A percentile compares a stretch with the other conserved stretches of the same genome.
phyloP scores from a whole-genome alignment of 1,284 basidiomycete genomes.

The Sporisorium iseilematis-ciliati region DNA sequence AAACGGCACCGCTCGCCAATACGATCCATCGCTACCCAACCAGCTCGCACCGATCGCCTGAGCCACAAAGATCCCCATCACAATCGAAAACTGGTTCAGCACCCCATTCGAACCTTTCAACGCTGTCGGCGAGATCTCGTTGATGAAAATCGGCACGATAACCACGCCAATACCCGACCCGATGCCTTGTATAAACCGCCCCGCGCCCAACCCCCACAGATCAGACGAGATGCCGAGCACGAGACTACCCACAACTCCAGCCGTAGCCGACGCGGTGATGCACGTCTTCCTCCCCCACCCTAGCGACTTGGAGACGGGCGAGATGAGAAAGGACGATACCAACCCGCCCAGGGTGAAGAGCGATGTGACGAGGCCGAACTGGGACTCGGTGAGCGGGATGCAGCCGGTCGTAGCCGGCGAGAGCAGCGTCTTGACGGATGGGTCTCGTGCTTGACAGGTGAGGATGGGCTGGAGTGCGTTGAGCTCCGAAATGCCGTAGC shows the following conservation, averaged over 20 bases:
- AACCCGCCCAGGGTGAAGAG: slow-evolving; percentile 90
- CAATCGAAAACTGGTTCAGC: slow-evolving; percentile 76
- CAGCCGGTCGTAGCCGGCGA: slow-evolving; percentile 40
- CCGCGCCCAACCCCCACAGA: slow-evolving; percentile 27
- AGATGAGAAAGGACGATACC: slow-evolving; percentile 72
- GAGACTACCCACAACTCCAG: slow-evolving; percentile 27
- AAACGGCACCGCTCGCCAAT: slow-evolving; percentile 70
- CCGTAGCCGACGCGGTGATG: slow-evolving; percentile 36
- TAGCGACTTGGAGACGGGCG: slow-evolving; percentile 31
- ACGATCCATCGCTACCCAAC: slow-evolving; percentile 22
- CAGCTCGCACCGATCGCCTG: slow-evolving; percentile 70
- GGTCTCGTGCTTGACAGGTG: slow-evolving; percentile 36
- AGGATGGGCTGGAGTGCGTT: slow-evolving; percentile 61
- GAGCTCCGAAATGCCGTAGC: slow-evolving; percentile 66
- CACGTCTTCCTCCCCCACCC: slow-evolving; percentile 33
- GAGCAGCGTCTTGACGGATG: slow-evolving; percentile 5
- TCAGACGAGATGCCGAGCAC: slow-evolving; percentile 26
- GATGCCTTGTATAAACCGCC: slow-evolving; percentile 78
- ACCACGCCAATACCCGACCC: slow-evolving; percentile 86
- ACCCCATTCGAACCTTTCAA: slow-evolving; percentile 83
- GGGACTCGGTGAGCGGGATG: slow-evolving; percentile 46
- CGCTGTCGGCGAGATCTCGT: slow-evolving; percentile 81
- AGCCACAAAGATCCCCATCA: slow-evolving; percentile 68
- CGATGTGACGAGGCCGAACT: slow-evolving; percentile 83
- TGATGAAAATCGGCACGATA: slow-evolving; percentile 85